A percentile compares a stretch with the other conserved stretches of the same genome.
phyloP scores from a whole-genome alignment of 2,329 filamentous ascomycete genomes.

The Fusarium stilboides region DNA sequence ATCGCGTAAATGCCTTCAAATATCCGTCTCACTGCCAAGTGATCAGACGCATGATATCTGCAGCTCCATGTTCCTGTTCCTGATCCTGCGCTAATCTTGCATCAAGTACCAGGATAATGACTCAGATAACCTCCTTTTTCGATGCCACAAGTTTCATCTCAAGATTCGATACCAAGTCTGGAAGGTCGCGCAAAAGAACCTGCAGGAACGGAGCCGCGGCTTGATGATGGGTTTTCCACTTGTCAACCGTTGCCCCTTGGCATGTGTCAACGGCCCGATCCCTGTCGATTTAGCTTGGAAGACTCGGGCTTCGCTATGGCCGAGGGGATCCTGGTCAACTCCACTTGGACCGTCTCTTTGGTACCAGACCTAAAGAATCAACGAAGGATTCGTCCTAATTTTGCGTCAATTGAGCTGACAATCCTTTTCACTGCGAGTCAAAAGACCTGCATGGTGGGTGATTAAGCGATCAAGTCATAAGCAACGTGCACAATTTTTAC shows the following conservation, averaged over 20 bases:
- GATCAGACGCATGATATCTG: background rate
- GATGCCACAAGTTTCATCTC: conserved; percentile 20
- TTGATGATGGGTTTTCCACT: background rate
- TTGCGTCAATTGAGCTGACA: no score
- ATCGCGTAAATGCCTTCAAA: background rate
- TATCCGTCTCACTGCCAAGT: background rate
- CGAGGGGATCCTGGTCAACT: no score
- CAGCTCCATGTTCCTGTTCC: background rate
- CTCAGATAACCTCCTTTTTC: conserved; percentile 13
- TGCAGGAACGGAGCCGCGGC: conserved; percentile 1
- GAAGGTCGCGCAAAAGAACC: conserved; percentile 27
- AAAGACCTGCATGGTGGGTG: no score
- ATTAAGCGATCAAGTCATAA: no score
- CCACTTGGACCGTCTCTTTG: background rate
- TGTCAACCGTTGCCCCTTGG: conserved; percentile 8
- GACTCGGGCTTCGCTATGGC: background rate
- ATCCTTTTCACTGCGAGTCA: no score
- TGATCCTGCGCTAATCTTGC: conserved; percentile 5
- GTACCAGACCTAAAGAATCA: no score
- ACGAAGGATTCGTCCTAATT: no score
- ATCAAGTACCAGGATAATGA: background rate
- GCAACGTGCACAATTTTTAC: background rate
- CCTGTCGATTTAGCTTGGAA: conserved; percentile 2
- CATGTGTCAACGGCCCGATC: conserved; percentile 20
- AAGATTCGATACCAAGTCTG: conserved; percentile 9